Conservation (phyloP, 352 stramenopile species). For the Pythium sp. region DNA sequence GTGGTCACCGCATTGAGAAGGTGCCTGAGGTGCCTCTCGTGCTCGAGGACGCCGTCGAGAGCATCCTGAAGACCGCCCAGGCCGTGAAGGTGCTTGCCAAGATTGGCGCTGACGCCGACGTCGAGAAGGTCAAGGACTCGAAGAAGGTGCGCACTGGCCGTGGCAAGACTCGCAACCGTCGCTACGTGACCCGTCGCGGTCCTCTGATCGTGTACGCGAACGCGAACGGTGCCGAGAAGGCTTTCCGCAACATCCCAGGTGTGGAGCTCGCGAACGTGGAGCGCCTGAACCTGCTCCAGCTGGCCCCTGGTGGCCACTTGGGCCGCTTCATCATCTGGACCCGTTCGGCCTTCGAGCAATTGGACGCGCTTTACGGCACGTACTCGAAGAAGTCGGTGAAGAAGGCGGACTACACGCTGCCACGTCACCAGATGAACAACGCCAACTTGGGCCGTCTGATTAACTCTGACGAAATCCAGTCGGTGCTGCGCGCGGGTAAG, state of each 20-base stretch:
- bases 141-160: slow-evolving; percentile 97
- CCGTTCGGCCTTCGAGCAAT: slow-evolving; percentile 95
- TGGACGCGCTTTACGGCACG: slow-evolving; percentile 96
- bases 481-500: slow-evolving; percentile 94
- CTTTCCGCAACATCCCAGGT: slow-evolving; percentile 98
- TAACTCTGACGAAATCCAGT: slow-evolving; percentile 99
- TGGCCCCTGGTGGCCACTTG: slow-evolving; percentile 98
- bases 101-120: slow-evolving; percentile 94
- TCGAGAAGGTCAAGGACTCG: slow-evolving; percentile 97
- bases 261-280: slow-evolving; percentile 98
- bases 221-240: slow-evolving; percentile 91
- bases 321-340: slow-evolving; percentile 99
- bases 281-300: slow-evolving; percentile 96
- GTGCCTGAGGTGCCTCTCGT: slow-evolving; percentile 98
- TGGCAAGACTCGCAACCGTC: slow-evolving; percentile 98
- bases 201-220: slow-evolving; percentile 97
- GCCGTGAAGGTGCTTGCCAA: slow-evolving; percentile 94
- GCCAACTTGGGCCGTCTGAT: slow-evolving; percentile 98
- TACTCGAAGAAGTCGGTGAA: slow-evolving; percentile 87
- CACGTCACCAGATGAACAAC: slow-evolving; percentile 95
- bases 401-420: slow-evolving; percentile 94
- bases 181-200: slow-evolving; percentile 94
- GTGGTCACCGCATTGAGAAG: slow-evolving; percentile 96
- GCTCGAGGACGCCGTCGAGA: slow-evolving; percentile 91
- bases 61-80: slow-evolving; percentile 94